These are phyloP conservation scores for Chalciporus pseudorubinellus DNA, from an alignment of 768 basidiomycete species.

Conservation along the genomic window DNA sequence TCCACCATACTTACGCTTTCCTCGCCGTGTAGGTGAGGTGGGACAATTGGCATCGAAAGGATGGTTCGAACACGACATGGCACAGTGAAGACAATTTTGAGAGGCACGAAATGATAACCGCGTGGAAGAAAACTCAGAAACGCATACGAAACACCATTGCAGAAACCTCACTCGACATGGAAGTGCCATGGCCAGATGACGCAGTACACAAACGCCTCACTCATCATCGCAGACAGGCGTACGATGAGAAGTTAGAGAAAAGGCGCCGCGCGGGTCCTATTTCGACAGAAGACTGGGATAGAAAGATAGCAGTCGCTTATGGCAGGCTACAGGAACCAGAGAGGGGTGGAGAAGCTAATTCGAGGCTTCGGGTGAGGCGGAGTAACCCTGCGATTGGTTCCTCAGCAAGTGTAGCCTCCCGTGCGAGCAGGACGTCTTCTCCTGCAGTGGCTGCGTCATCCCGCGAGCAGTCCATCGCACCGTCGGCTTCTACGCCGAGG, in stretches of 20 bases:
- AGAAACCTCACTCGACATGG: constrained; percentile 35
- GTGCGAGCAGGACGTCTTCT: constrained; percentile 10
- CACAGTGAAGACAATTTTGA: constrained; percentile 27
- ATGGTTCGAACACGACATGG: constrained; percentile 60
- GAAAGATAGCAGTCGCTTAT: constrained; percentile 23
- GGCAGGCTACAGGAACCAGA: constrained; percentile 26
- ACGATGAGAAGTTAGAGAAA: constrained; percentile 41
- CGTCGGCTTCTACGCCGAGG: constrained; percentile 7
- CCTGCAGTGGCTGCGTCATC: constrained; percentile 9
- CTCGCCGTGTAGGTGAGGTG: constrained; percentile 45
- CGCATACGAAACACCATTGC: constrained; percentile 31
- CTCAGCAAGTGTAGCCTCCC: background rate
- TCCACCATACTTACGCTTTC: background rate
- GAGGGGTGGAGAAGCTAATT: constrained; percentile 17
- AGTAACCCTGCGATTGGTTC: constrained; percentile 10
- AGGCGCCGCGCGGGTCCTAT: constrained; percentile 1
- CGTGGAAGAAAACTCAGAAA: constrained; percentile 37
- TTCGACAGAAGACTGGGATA: constrained; percentile 25
- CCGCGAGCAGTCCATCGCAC: constrained; percentile 15
- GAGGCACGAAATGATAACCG: constrained; percentile 14
- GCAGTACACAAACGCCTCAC: constrained; percentile 45
- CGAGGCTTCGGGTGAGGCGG: constrained; percentile 23
- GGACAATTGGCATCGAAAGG: constrained; percentile 48
- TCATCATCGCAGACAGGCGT: constrained; percentile 42
- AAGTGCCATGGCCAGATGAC: constrained; percentile 39